phyloP scores from a whole-genome alignment of 441 rosid genomes.

The Gossypium trilobum region DNA sequence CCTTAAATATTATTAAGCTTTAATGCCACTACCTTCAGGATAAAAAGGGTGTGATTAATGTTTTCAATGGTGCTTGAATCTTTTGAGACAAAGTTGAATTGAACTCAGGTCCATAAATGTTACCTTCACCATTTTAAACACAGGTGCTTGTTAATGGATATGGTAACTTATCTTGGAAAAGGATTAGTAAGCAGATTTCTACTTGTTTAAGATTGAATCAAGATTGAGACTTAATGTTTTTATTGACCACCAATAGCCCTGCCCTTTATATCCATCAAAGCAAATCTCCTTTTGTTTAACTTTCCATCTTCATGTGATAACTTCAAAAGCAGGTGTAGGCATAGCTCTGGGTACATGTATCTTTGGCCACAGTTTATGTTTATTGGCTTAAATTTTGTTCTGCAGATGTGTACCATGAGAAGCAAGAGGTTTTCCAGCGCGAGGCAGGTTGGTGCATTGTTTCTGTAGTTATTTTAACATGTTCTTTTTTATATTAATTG shows the following conservation, averaged over 20 bases:
- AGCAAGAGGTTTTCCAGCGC: slow-evolving; percentile 62
- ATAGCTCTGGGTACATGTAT: neutral
- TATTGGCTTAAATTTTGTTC: slow-evolving; percentile 12
- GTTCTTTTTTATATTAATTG: neutral
- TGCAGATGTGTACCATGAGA: slow-evolving; percentile 83
- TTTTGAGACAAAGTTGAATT: neutral
- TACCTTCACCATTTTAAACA: neutral
- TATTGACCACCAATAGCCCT: neutral
- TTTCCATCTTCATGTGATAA: neutral
- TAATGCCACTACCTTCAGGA: neutral
- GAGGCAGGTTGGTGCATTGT: slow-evolving; percentile 68
- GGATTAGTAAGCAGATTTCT: neutral
- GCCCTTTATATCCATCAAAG: neutral
- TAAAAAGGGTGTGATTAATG: neutral
- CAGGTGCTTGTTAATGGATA: neutral
- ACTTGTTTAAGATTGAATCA: neutral
- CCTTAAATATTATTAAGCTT: neutral
- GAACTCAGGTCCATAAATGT: neutral
- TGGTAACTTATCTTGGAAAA: neutral
- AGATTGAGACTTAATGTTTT: neutral
- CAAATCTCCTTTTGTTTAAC: neutral
- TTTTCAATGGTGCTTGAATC: neutral
- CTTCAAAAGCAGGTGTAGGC: neutral
- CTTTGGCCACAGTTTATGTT: neutral
- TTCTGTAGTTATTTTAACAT: neutral